A percentile compares a stretch with the other conserved stretches of the same genome.
Conservation (phyloP, 352 stramenopile species). For the Globisporangium spinosum region DNA sequence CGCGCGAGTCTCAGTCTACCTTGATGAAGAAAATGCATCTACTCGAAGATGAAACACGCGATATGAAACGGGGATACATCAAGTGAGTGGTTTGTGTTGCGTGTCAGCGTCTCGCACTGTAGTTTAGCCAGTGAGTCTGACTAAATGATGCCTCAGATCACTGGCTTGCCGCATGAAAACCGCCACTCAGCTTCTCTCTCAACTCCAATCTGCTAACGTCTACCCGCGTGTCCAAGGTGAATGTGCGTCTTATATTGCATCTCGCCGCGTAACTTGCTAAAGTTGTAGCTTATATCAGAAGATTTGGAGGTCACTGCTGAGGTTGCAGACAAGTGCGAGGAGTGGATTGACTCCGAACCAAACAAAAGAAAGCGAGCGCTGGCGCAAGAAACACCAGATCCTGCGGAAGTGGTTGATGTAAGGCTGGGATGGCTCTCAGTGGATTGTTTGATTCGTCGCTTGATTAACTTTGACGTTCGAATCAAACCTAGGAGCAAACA, state of each 20-base stretch:
- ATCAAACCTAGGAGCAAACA: not conserved
- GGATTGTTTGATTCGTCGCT: not conserved
- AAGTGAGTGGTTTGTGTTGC: conserved; percentile 21
- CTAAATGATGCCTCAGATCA: conserved; percentile 28
- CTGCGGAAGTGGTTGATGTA: not conserved
- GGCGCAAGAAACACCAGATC: not conserved
- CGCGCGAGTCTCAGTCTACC: conserved; percentile 40
- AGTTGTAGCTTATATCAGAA: not conserved
- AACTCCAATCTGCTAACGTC: conserved; percentile 31
- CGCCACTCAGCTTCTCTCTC: conserved; percentile 40
- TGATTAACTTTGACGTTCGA: not conserved
- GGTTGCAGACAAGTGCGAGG: conserved; percentile 24
- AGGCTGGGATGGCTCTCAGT: not conserved
- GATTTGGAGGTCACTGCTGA: conserved; percentile 18
- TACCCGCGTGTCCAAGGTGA: conserved; percentile 18
- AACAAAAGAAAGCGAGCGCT: conserved; percentile 46
- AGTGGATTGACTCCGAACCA: conserved; percentile 25
- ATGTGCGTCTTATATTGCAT: not conserved
- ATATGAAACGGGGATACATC: conserved; percentile 58
- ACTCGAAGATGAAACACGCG: conserved; percentile 31
- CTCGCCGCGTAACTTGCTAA: not conserved
- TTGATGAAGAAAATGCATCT: conserved; percentile 45
- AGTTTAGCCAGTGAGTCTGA: not conserved
- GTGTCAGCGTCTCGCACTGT: not conserved
- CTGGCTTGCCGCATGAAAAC: conserved; percentile 55